phyloP scores from a whole-genome alignment of 352 stramenopile genomes.

The Pythium phragmiticola region DNA sequence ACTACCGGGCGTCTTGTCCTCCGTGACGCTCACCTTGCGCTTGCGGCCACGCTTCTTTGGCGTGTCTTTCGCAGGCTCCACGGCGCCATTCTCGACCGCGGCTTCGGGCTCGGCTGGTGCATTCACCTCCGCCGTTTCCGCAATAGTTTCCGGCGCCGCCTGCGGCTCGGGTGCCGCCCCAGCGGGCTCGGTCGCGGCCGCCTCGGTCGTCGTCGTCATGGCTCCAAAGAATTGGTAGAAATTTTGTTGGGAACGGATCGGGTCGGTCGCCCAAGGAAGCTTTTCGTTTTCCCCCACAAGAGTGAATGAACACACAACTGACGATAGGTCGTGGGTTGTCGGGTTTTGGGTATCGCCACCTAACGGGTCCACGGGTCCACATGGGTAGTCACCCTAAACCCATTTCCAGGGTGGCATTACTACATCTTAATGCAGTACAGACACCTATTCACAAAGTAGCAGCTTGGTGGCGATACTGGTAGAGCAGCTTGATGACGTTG shows the following conservation, averaged over 20 bases:
- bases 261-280: not conserved
- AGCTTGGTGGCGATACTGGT: conserved; percentile 34
- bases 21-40: conserved; percentile 27
- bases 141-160: conserved; percentile 5
- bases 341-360: not conserved
- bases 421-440: not conserved
- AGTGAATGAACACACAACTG: conserved; percentile 17
- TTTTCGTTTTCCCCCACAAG: conserved; percentile 36
- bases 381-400: not conserved
- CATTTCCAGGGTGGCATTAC: conserved; percentile 1
- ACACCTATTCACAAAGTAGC: not conserved
- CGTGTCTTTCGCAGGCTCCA: conserved; percentile 12
- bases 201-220: conserved; percentile 10
- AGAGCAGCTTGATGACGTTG: conserved; percentile 45
- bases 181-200: conserved; percentile 8
- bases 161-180: conserved; percentile 15
- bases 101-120: conserved; percentile 2
- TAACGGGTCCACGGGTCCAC: conserved; percentile 10
- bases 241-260: conserved; percentile 2
- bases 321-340: conserved; percentile 19
- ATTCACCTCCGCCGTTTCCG: not conserved
- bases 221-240: conserved; percentile 12
- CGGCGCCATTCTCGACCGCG: conserved; percentile 7
- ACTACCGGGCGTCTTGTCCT: conserved; percentile 19
- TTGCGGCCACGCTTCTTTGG: conserved; percentile 39